phyloP scores from a whole-genome alignment of 1,139 yeast genomes.

The Debaryomyces sp. region DNA sequence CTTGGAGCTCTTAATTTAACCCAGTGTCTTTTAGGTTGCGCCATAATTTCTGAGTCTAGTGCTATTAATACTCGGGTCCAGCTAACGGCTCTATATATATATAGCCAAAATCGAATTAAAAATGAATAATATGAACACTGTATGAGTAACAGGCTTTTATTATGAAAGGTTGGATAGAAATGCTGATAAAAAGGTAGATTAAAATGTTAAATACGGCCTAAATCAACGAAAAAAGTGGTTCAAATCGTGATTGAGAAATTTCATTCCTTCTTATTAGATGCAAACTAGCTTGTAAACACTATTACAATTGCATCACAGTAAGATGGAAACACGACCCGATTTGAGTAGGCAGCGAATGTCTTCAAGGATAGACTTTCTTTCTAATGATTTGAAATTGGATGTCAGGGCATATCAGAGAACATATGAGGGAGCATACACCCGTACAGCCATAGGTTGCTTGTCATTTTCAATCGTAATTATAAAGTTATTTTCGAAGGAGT shows the following conservation, averaged over 20 bases:
- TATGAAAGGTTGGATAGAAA: neutral
- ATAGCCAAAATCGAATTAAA: neutral
- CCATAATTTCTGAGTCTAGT: constrained; percentile 21
- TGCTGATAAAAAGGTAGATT: neutral
- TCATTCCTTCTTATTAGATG: neutral
- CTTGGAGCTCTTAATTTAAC: constrained; percentile 37
- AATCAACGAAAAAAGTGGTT: neutral
- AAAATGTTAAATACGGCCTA: too few species aligned
- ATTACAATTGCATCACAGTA: constrained; percentile 1
- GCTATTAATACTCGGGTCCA: neutral
- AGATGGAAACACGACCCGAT: constrained; percentile 4
- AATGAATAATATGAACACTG: neutral
- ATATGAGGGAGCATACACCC: constrained; percentile 61
- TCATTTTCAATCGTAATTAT: constrained; percentile 50
- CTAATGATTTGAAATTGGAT: constrained; percentile 48
- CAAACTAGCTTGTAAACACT: neutral
- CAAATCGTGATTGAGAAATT: constrained; percentile 4
- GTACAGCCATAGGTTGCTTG: constrained; percentile 53
- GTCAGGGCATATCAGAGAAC: constrained; percentile 64
- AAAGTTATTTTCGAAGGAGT: constrained; percentile 55
- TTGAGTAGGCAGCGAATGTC: constrained; percentile 25
- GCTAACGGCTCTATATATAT: neutral
- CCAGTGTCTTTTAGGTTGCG: constrained; percentile 35
- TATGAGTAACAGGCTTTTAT: neutral
- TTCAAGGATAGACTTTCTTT: constrained; percentile 36